Percentiles rank a stretch among this genome's conserved stretches.
Conservation (phyloP, 2,329 filamentous ascomycete species). For the Magnaporthiopsis poae region DNA sequence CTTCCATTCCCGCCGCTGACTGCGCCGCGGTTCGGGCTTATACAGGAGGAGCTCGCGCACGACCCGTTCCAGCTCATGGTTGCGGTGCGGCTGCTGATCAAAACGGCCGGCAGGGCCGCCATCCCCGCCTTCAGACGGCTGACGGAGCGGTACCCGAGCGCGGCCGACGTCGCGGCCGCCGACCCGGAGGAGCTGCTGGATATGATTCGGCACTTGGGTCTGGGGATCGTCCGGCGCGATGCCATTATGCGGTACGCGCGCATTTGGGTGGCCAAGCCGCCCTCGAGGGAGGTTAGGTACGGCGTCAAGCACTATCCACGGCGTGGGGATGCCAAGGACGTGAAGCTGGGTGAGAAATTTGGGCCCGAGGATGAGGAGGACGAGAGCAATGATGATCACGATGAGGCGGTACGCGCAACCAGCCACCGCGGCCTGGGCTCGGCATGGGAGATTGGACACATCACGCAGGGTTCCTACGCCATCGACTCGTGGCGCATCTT, state of each 20-base stretch:
- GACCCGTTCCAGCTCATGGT: slow-evolving; percentile 74
- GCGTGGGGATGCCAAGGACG: slow-evolving; percentile 20
- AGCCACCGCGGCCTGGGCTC: slow-evolving; percentile 20
- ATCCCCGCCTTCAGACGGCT: slow-evolving; percentile 66
- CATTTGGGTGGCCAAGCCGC: slow-evolving; percentile 56
- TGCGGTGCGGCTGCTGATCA: slow-evolving; percentile 75
- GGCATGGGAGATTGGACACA: slow-evolving; percentile 75
- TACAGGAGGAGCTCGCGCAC: slow-evolving; percentile 68
- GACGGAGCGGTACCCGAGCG: slow-evolving; percentile 58
- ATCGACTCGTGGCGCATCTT: slow-evolving; percentile 91
- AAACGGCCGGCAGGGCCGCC: slow-evolving; percentile 63
- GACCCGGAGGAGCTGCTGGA: slow-evolving; percentile 43
- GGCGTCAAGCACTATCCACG: slow-evolving; percentile 38
- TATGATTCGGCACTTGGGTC: slow-evolving; percentile 61
- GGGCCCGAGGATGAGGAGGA: slow-evolving; percentile 15
- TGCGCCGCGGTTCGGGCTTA: slow-evolving; percentile 58
- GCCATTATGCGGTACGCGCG: slow-evolving; percentile 62
- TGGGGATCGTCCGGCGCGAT: slow-evolving; percentile 56
- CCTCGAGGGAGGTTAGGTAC: slow-evolving; percentile 45
- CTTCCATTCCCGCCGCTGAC: slow-evolving; percentile 60
- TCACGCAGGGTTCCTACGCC: slow-evolving; percentile 74
- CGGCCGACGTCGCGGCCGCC: slow-evolving; percentile 39
- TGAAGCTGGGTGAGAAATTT: slow-evolving; percentile 21
- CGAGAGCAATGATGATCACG: slow-evolving; percentile 4
- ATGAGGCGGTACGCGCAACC: slow-evolving; percentile 19